Percentiles rank a stretch among this genome's conserved stretches.
These are phyloP conservation scores for Rutidosis leptorrhynchoides DNA, from an alignment of 129 eudicot genomes.

Conservation along the genomic window DNA sequence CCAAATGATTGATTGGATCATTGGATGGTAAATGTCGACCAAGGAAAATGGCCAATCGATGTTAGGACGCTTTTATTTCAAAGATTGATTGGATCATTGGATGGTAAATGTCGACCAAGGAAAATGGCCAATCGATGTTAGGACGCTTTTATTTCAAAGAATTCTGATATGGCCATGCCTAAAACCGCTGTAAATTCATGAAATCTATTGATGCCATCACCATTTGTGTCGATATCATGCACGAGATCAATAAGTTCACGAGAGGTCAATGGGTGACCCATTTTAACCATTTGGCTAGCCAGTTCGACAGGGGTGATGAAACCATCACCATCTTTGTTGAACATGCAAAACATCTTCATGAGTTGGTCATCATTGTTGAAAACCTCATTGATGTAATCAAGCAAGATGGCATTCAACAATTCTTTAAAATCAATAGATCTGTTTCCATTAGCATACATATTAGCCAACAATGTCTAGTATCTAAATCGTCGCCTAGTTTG, in stretches of 20 bases:
- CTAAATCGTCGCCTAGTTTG: conserved; percentile 41
- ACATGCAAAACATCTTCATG: conserved; percentile 14
- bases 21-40: background rate
- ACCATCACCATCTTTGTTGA: conserved; percentile 27
- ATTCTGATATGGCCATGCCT: background rate
- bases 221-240: conserved; percentile 24
- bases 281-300: conserved; percentile 19
- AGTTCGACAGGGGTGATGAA: conserved; percentile 21
- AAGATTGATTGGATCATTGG: too few species aligned
- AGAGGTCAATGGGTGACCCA: conserved; percentile 26
- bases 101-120: background rate
- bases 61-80: background rate
- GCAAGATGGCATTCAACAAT: conserved; percentile 17
- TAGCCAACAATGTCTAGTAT: conserved; percentile 36
- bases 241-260: conserved; percentile 22
- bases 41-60: background rate
- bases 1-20: background rate
- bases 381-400: conserved; percentile 15
- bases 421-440: conserved; percentile 51
- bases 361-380: conserved; percentile 24
- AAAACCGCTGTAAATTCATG: conserved; percentile 11
- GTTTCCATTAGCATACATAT: conserved; percentile 54
- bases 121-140: background rate
- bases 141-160: background rate
- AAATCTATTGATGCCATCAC: conserved; percentile 16